Conservation (phyloP, 768 basidiomycete species). For the Pholiota microspora region DNA sequence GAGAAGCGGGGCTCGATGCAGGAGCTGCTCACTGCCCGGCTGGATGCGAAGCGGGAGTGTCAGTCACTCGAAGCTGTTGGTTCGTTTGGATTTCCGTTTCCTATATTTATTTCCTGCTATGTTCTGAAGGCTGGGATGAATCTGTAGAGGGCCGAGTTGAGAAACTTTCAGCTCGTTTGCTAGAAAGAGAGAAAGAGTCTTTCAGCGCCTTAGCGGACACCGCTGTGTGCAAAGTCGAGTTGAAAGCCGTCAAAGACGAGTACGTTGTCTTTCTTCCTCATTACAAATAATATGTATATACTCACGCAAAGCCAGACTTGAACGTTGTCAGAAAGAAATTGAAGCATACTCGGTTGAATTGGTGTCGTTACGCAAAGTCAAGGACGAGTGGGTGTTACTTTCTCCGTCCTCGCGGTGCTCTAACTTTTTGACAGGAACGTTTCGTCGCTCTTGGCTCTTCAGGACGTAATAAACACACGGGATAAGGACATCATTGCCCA, state of each 20-base stretch:
- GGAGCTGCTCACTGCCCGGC: conserved; percentile 15
- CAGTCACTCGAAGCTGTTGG: conserved; percentile 11
- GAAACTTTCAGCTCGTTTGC: conserved; percentile 22
- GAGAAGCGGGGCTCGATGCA: conserved; percentile 24
- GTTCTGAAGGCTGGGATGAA: neutral
- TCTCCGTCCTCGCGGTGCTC: no score
- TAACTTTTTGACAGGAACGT: conserved; percentile 14
- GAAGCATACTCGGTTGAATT: conserved; percentile 14
- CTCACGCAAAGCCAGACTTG: conserved; percentile 8
- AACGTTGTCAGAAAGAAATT: conserved; percentile 6
- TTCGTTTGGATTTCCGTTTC: conserved; percentile 1
- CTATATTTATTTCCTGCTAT: neutral
- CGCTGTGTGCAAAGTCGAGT: conserved; percentile 19
- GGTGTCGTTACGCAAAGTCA: conserved; percentile 12
- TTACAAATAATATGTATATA: neutral
- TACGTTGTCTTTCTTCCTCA: conserved; percentile 2
- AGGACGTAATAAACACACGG: conserved; percentile 22
- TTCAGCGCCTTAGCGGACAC: conserved; percentile 23
- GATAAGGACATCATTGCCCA: conserved; percentile 24
- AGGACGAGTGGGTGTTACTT: conserved; percentile 19
- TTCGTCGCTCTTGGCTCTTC: conserved; percentile 19
- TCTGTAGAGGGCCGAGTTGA: conserved; percentile 23
- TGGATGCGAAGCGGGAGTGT: conserved; percentile 16
- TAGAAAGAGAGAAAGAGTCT: conserved; percentile 27
- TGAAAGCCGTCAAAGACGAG: conserved; percentile 20